Evolutionary conservation across 1,139 yeast genomes (phyloP).

Genomic region (Blastobotrys illinoisensis): DNA sequence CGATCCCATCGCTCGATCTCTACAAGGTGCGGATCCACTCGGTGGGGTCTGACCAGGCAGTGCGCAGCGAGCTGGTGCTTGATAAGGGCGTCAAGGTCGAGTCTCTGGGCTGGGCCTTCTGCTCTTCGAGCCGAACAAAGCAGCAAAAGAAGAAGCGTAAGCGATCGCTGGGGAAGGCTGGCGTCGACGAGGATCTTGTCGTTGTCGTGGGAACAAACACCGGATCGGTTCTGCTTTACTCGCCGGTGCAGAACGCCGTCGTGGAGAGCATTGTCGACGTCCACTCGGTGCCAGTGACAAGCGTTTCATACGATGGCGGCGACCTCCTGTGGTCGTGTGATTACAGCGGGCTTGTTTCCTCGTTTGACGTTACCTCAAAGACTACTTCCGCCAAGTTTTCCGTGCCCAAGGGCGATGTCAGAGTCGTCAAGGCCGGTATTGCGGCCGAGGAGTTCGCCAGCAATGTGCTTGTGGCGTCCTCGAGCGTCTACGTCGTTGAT

Average conservation of each 20-base stretch:
- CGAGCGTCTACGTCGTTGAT: slow-evolving; percentile 53
- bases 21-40: slow-evolving; percentile 58
- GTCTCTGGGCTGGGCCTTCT: slow-evolving; percentile 50
- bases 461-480: slow-evolving; percentile 54
- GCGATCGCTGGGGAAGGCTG: slow-evolving; percentile 14
- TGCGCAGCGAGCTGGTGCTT: slow-evolving; percentile 33
- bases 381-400: slow-evolving; percentile 38
- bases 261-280: slow-evolving; percentile 47
- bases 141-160: slow-evolving; percentile 34
- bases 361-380: slow-evolving; percentile 51
- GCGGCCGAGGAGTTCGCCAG: slow-evolving; percentile 28
- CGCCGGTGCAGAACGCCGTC: slow-evolving; percentile 60
- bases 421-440: slow-evolving; percentile 35
- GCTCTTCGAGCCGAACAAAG: slow-evolving; percentile 8
- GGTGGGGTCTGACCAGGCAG: slow-evolving; percentile 13
- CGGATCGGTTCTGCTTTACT: slow-evolving; percentile 61
- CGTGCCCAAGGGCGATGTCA: slow-evolving; percentile 36
- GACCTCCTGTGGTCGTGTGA: slow-evolving; percentile 53
- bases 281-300: slow-evolving; percentile 48
- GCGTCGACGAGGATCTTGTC: slow-evolving; percentile 35
- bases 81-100: slow-evolving; percentile 52
- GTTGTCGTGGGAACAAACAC: slow-evolving; percentile 62
- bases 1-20: slow-evolving; percentile 63
- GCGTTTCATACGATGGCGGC: slow-evolving; percentile 37
- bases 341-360: slow-evolving; percentile 52